Conservation (phyloP, 2,329 filamentous ascomycete species). For the Monilinia laxa region DNA sequence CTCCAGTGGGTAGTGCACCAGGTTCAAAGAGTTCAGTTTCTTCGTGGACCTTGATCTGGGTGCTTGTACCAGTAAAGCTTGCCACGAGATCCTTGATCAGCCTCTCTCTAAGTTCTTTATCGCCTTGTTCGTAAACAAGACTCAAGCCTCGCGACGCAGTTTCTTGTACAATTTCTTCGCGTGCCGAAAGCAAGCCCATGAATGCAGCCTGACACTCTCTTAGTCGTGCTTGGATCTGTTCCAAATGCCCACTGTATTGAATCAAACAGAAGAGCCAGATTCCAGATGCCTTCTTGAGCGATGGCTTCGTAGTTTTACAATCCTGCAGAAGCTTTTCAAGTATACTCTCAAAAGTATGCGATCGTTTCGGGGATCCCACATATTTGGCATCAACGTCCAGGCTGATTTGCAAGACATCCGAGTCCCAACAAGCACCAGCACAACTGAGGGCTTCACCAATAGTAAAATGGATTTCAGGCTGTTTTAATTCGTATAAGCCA, state of each 20-base stretch:
- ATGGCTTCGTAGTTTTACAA: conserved; percentile 82
- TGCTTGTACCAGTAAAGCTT: conserved; percentile 67
- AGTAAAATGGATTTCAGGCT: conserved; percentile 85
- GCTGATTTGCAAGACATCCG: conserved; percentile 71
- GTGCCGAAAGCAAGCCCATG: conserved; percentile 79
- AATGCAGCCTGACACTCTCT: conserved; percentile 83
- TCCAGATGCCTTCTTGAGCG: conserved; percentile 84
- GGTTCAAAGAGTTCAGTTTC: conserved; percentile 70
- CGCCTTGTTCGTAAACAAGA: conserved; percentile 92
- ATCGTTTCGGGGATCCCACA: conserved; percentile 45
- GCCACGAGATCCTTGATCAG: conserved; percentile 73
- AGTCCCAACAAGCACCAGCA: conserved; percentile 77
- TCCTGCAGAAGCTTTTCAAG: conserved; percentile 73
- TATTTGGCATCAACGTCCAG: conserved; percentile 67
- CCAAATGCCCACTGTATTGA: conserved; percentile 82
- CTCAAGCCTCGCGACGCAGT: conserved; percentile 87
- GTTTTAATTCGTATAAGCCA: conserved; percentile 76
- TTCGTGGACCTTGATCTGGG: conserved; percentile 77
- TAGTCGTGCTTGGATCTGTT: conserved; percentile 70
- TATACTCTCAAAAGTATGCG: conserved; percentile 42
- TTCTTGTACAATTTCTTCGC: conserved; percentile 94
- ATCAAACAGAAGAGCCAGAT: conserved; percentile 94
- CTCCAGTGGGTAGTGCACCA: conserved; percentile 27
- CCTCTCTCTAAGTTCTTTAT: conserved; percentile 70
- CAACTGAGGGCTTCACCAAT: conserved; percentile 86